A percentile compares a stretch with the other conserved stretches of the same genome.
phyloP scores from a whole-genome alignment of 2,329 filamentous ascomycete genomes.

The Aureobasidium uvarum region DNA sequence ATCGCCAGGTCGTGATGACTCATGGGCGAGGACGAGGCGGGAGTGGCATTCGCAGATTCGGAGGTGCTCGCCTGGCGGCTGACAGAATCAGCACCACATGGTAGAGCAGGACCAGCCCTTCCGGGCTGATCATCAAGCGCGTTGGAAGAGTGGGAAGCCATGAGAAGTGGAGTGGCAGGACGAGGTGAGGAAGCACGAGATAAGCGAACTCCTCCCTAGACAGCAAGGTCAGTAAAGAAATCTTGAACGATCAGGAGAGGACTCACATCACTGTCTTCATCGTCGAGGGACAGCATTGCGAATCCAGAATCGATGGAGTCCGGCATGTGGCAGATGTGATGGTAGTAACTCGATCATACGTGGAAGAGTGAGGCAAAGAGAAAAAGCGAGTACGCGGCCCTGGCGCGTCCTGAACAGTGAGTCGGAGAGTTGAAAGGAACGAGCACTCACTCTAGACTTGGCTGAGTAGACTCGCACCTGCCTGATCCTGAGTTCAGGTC shows the following conservation, averaged over 20 bases:
- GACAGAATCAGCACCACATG: background rate
- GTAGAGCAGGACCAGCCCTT: background rate
- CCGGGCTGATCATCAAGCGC: background rate
- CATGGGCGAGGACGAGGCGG: background rate
- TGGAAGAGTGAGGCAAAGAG: background rate
- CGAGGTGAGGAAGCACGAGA: background rate
- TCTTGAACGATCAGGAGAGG: background rate
- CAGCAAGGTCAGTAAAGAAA: background rate
- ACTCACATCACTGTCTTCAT: background rate
- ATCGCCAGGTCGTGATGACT: background rate
- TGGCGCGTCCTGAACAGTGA: background rate
- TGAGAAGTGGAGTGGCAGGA: background rate
- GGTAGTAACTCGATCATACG: background rate
- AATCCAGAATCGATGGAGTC: background rate
- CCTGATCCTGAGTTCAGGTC: background rate
- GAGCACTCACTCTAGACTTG: background rate
- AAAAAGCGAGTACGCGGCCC: background rate
- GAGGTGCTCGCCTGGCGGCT: background rate
- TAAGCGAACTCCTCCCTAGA: background rate
- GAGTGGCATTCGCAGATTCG: background rate
- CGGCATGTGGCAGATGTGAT: background rate
- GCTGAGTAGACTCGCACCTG: background rate
- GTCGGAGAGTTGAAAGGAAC: background rate
- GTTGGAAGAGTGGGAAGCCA: background rate
- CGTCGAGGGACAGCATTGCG: background rate